Conservation (phyloP, 1,139 yeast genomes). For the Suhomyces panamericanus region DNA sequence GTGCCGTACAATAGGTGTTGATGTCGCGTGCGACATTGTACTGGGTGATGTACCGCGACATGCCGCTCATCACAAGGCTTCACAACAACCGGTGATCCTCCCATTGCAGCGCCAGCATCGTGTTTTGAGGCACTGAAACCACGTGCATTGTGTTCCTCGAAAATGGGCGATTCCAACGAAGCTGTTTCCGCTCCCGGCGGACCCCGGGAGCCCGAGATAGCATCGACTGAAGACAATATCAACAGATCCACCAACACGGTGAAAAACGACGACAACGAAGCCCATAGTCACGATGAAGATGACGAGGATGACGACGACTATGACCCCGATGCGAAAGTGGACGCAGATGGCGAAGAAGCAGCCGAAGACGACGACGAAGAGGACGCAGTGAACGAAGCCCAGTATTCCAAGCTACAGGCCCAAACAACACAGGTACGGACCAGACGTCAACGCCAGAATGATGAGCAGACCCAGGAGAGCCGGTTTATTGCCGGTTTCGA, state of each 20-base stretch:
- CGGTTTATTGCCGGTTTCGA: slow-evolving; percentile 20
- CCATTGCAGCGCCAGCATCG: no score
- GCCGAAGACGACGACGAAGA: slow-evolving; percentile 27
- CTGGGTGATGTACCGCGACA: background rate
- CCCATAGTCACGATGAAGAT: slow-evolving; percentile 17
- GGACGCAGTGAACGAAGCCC: slow-evolving; percentile 28
- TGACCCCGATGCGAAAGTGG: slow-evolving; percentile 56
- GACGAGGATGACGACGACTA: slow-evolving; percentile 62
- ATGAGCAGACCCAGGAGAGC: slow-evolving; percentile 13
- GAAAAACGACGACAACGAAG: background rate
- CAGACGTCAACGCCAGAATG: slow-evolving; percentile 34
- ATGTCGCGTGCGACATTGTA: background rate
- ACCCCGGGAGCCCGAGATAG: background rate
- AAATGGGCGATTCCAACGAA: background rate
- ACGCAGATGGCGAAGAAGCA: slow-evolving; percentile 18
- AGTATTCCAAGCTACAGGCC: slow-evolving; percentile 36
- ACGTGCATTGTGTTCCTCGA: background rate
- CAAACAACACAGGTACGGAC: slow-evolving; percentile 39
- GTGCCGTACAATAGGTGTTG: slow-evolving; percentile 6
- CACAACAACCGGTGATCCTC: background rate
- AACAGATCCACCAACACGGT: background rate
- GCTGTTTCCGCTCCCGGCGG: background rate
- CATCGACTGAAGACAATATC: background rate
- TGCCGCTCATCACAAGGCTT: background rate
- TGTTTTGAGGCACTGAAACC: background rate